These are phyloP conservation scores for Mycogone perniciosa DNA, from an alignment of 2,329 filamentous ascomycete genomes.

Conservation along the genomic window DNA sequence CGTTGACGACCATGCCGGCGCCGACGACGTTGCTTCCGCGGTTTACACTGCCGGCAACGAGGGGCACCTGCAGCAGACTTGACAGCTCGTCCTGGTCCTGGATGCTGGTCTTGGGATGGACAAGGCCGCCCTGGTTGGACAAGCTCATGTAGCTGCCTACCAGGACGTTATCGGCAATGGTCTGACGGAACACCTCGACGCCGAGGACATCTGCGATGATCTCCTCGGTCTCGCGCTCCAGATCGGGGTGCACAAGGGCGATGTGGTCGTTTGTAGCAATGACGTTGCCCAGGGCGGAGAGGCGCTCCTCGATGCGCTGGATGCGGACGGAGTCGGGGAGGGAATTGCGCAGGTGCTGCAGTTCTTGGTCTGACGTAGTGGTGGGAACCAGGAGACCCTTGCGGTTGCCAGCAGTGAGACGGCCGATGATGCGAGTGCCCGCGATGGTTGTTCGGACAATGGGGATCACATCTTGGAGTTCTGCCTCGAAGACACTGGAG, in stretches of 20 bases:
- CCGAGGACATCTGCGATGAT: slow-evolving; percentile 92
- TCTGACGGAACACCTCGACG: slow-evolving; percentile 88
- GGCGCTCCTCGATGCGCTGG: slow-evolving; percentile 93
- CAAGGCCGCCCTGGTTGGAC: slow-evolving; percentile 91
- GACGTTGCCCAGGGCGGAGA: slow-evolving; percentile 93
- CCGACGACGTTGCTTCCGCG: slow-evolving; percentile 91
- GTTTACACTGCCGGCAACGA: slow-evolving; percentile 92
- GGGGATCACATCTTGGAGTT: slow-evolving; percentile 94
- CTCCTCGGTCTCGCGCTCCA: slow-evolving; percentile 97
- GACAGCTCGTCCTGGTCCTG: slow-evolving; percentile 98
- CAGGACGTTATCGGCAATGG: slow-evolving; percentile 92
- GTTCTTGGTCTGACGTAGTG: slow-evolving; percentile 93
- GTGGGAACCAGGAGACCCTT: slow-evolving; percentile 95
- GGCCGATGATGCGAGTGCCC: slow-evolving; percentile 90
- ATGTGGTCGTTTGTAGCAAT: slow-evolving; percentile 97
- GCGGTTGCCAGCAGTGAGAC: slow-evolving; percentile 92
- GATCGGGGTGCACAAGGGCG: slow-evolving; percentile 88
- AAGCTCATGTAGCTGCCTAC: slow-evolving; percentile 95
- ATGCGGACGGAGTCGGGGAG: slow-evolving; percentile 89
- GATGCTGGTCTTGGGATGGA: slow-evolving; percentile 94
- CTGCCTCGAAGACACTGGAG: slow-evolving; percentile 87
- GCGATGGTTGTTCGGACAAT: slow-evolving; percentile 96
- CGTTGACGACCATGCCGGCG: slow-evolving; percentile 56
- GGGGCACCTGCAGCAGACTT: slow-evolving; percentile 85
- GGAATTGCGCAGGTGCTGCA: slow-evolving; percentile 93